Conservation (phyloP, 148 eudicot genomes). For the Pouteria glomerata region DNA sequence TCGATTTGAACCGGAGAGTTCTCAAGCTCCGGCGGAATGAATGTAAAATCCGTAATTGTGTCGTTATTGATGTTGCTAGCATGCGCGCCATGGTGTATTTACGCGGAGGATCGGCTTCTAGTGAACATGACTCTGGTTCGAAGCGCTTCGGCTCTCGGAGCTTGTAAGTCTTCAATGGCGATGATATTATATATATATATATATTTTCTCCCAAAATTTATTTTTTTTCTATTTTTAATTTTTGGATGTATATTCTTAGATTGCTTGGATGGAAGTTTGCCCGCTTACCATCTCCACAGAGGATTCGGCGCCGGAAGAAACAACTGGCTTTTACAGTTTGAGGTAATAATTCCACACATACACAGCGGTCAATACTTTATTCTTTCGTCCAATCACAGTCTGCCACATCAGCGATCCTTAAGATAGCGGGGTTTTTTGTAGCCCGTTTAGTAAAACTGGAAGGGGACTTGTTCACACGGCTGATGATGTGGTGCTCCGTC, state of each 20-base stretch:
- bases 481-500: too few species aligned
- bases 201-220: not conserved
- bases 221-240: not conserved
- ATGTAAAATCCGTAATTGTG: not conserved
- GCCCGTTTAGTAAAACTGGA: too few species aligned
- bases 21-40: conserved; percentile 3
- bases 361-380: not conserved
- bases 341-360: conserved; percentile 35
- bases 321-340: conserved; percentile 94
- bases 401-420: not conserved
- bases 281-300: conserved; percentile 76
- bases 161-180: conserved; percentile 40
- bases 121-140: conserved; percentile 71
- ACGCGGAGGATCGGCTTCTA: conserved; percentile 31
- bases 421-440: too few species aligned
- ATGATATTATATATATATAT: not conserved
- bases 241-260: conserved; percentile 25
- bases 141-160: conserved; percentile 49
- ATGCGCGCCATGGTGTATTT: conserved; percentile 24
- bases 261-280: conserved; percentile 97
- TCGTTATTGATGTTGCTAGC: conserved; percentile 20
- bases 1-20: too few species aligned
- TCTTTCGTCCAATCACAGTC: not conserved
- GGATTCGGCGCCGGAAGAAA: conserved; percentile 79
- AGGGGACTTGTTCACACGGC: too few species aligned